phyloP scores from a whole-genome alignment of 352 stramenopile species.

The Hyaloperonospora brassicae region DNA sequence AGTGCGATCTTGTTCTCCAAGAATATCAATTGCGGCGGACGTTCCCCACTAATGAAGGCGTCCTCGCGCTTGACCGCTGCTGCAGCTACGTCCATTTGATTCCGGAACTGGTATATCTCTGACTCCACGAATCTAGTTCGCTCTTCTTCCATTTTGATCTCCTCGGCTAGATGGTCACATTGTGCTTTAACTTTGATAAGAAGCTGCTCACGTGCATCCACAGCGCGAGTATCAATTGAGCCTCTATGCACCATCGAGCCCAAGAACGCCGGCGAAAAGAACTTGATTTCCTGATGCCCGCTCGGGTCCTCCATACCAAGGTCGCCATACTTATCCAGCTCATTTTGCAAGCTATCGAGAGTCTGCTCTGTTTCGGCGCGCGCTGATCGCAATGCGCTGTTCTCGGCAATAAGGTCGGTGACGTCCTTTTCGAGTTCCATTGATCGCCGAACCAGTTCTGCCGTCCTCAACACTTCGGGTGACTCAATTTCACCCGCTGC shows the following conservation, averaged over 20 bases:
- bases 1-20: conserved; percentile 67
- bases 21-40: conserved; percentile 69
- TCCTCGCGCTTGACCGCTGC: conserved; percentile 63
- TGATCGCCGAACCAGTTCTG: conserved; percentile 45
- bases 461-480: conserved; percentile 48
- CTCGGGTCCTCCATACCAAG: conserved; percentile 38
- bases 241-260: conserved; percentile 48
- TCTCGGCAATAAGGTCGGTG: conserved; percentile 58
- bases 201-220: conserved; percentile 50
- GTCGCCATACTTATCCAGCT: conserved; percentile 56
- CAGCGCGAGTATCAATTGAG: conserved; percentile 52
- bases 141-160: conserved; percentile 55
- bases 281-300: conserved; percentile 43
- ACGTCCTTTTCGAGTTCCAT: conserved; percentile 64
- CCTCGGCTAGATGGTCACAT: conserved; percentile 42
- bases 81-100: conserved; percentile 56
- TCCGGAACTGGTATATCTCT: conserved; percentile 58
- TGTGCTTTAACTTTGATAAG: conserved; percentile 52
- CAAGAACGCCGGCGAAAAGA: conserved; percentile 64
- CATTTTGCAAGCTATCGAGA: conserved; percentile 50
- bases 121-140: conserved; percentile 43
- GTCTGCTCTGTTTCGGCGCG: conserved; percentile 45
- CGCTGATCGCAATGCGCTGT: conserved; percentile 49
- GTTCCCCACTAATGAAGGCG: conserved; percentile 72
- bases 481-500: conserved; percentile 50